phyloP scores from a whole-genome alignment of 2,329 filamentous ascomycete genomes.

The Xylaria hypoxylon region DNA sequence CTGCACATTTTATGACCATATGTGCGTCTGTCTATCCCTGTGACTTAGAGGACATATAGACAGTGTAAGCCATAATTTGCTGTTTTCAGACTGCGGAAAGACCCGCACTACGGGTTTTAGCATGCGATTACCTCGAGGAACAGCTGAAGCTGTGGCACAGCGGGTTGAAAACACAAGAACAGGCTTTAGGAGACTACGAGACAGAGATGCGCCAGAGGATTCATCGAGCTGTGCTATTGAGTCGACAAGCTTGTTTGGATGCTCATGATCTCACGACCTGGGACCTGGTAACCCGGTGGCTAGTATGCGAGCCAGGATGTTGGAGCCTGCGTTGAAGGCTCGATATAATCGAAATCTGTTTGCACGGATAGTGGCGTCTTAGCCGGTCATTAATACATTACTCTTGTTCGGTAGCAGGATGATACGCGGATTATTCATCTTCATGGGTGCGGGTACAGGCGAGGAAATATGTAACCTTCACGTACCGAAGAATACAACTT shows the following conservation, averaged over 20 bases:
- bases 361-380: no score
- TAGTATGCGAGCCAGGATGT: slow-evolving; percentile 22
- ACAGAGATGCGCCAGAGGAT: slow-evolving; percentile 21
- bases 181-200: slow-evolving; percentile 27
- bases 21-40: slow-evolving; percentile 5
- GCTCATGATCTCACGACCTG: slow-evolving; percentile 23
- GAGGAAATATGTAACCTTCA: no score
- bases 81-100: slow-evolving; percentile 17
- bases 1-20: slow-evolving; percentile 33
- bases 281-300: slow-evolving; percentile 23
- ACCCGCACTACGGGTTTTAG: slow-evolving; percentile 23
- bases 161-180: slow-evolving; percentile 13
- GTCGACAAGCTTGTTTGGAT: slow-evolving; percentile 33
- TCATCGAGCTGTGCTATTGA: slow-evolving; percentile 13
- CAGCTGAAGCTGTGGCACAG: slow-evolving; percentile 15
- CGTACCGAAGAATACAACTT: no score
- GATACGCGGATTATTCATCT: no score
- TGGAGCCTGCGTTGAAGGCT: slow-evolving; percentile 12
- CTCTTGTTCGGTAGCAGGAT: no score
- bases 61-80: not conserved
- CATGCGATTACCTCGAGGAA: slow-evolving; percentile 20
- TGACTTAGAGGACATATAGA: no score
- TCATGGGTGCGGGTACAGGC: no score
- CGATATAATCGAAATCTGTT: not conserved
- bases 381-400: no score